Percentiles rank a stretch among this genome's conserved stretches.
phyloP scores from a whole-genome alignment of 2,329 filamentous ascomycete species.

The Neonectria coccinea region DNA sequence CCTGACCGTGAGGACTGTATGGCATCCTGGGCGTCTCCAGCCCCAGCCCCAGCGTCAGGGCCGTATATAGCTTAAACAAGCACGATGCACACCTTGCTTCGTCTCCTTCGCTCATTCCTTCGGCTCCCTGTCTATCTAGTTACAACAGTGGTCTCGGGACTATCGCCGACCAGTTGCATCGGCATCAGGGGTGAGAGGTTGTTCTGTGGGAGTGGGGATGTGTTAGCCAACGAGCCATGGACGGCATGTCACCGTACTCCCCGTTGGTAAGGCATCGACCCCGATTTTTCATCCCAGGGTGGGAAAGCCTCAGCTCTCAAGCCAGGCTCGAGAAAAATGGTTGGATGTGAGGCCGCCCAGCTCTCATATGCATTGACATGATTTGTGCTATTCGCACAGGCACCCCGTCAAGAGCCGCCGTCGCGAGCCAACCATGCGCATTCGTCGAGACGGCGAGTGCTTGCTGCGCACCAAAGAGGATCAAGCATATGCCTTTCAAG shows the following conservation, averaged over 20 bases:
- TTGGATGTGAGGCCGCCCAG: not conserved
- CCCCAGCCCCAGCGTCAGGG: not conserved
- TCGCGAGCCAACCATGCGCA: not conserved
- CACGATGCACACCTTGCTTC: not conserved
- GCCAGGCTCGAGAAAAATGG: not conserved
- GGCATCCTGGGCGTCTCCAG: not conserved
- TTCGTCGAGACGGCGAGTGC: not conserved
- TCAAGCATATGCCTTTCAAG: not conserved
- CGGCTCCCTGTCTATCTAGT: not conserved
- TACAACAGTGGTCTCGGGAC: not conserved
- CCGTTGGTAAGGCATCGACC: conserved; percentile 1
- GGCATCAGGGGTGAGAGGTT: not conserved
- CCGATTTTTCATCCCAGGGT: not conserved
- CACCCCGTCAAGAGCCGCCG: not conserved
- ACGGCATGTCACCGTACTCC: not conserved
- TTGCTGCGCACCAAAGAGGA: not conserved
- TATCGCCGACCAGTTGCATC: not conserved
- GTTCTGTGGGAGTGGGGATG: not conserved
- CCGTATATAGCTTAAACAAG: conserved; percentile 19
- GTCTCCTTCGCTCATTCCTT: not conserved
- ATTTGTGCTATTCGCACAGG: not conserved
- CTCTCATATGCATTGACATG: not conserved
- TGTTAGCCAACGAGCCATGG: not conserved
- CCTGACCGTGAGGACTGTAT: not conserved
- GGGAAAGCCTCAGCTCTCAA: not conserved